Evolutionary conservation across 2,329 filamentous ascomycete genomes (phyloP), one percentile per base, ranked within the genome.

Genomic region (Myrmaecium sp.): DNA sequence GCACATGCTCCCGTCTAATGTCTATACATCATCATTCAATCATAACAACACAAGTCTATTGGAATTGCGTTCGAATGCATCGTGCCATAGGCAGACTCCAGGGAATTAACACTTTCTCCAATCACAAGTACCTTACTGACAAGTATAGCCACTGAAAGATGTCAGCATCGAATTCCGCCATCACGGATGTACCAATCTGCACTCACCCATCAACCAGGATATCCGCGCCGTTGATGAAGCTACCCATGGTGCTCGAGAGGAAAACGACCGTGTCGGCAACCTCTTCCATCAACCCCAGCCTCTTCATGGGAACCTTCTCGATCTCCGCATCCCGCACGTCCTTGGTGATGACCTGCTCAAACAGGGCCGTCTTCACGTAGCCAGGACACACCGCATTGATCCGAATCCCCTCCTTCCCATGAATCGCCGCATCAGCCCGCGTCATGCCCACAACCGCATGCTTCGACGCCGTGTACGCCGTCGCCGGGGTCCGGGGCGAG

Each of bases 381-480:
- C 57, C 51, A 0, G 66, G 67, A 29, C 67, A 69, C n/a, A 72
- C 60, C 3, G 64, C 65, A 37, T 73, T 73, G 42, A 73, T 64
- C 25, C 66, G 59, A 30, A 72, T 67, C 3, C 57, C 58, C 25
- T 52, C 39, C 4, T 51, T 38, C 1, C 58, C 61, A 44, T 70
- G 71, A 1, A 54, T 52, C 25, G 59, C 55, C 2, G 60, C 66
- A 34, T 71, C 66, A 2, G 56, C 57, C 38, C 54, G 60, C 6
- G 63, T 68, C 23, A 73, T 46, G 0, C 63, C 63, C 26, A 67
- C 37, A 4, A 66, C 56, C 36, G 57, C 64, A 39, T 68, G 64
- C 43, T 69, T 70, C 23, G 58, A 52, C 0, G 62, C 51, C 3
- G 55, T 40, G 37, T 69, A 70, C 11, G 62, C 55, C 2, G 54